phyloP scores from a whole-genome alignment of 2,329 filamentous ascomycete genomes.

The Colletotrichum limetticola region DNA sequence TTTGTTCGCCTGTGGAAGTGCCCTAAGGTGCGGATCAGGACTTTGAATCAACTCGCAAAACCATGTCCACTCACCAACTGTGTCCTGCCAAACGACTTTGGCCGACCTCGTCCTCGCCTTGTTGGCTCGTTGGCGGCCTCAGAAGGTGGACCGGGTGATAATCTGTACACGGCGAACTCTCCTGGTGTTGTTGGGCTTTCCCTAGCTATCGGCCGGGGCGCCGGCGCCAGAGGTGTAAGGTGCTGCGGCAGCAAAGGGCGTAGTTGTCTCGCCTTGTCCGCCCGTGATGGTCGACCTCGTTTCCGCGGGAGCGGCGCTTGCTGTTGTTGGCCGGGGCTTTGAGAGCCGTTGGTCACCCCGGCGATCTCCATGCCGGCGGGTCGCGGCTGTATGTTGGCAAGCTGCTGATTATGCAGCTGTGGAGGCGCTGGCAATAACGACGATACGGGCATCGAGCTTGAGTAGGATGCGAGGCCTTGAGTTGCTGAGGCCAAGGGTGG shows the following conservation, averaged over 20 bases:
- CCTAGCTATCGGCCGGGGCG: neutral
- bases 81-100: slow-evolving; percentile 17
- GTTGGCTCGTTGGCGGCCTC: neutral
- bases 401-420: slow-evolving; percentile 24
- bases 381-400: slow-evolving; percentile 37
- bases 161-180: slow-evolving; percentile 15
- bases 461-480: slow-evolving; percentile 6
- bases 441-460: slow-evolving; percentile 13
- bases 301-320: slow-evolving; percentile 42
- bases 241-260: slow-evolving; percentile 46
- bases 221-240: slow-evolving; percentile 44
- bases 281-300: slow-evolving; percentile 57
- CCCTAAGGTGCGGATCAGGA: neutral
- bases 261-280: slow-evolving; percentile 51
- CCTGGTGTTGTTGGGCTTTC: slow-evolving; percentile 27
- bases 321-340: slow-evolving; percentile 16
- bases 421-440: slow-evolving; percentile 22
- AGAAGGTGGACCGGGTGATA: slow-evolving; percentile 14
- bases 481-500: slow-evolving; percentile 17
- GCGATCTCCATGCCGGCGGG: slow-evolving; percentile 2
- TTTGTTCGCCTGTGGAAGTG: slow-evolving; percentile 1
- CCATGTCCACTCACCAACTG: slow-evolving; percentile 1
- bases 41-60: neutral
- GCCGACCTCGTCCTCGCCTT: slow-evolving; percentile 22
- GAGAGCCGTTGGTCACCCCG: slow-evolving; percentile 1